Evolutionary conservation across 805 yeast species (phyloP).

Genomic region (Schwanniomyces sp.): DNA sequence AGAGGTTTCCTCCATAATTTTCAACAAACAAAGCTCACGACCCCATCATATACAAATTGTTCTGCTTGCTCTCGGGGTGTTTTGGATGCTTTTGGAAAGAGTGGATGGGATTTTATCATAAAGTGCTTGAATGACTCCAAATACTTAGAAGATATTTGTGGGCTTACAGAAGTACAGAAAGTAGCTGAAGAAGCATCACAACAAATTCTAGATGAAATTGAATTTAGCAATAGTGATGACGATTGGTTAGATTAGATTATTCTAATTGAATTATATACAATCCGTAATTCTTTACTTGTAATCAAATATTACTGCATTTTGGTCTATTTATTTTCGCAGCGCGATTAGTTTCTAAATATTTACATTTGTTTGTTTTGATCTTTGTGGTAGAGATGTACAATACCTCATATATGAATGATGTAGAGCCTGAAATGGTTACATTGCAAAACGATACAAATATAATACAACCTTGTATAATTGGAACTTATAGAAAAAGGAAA

Average conservation of each 20-base stretch:
- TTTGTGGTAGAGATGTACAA: slow-evolving; percentile 5
- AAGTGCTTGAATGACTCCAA: slow-evolving; percentile 64
- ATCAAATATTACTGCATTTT: not conserved
- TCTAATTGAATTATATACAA: not conserved
- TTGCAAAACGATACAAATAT: slow-evolving; percentile 14
- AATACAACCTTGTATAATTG: slow-evolving; percentile 11
- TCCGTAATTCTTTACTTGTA: not conserved
- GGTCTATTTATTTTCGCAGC: not conserved
- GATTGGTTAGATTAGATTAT: slow-evolving; percentile 10
- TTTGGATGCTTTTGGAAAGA: slow-evolving; percentile 44
- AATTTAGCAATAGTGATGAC: slow-evolving; percentile 30
- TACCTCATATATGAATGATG: slow-evolving; percentile 9
- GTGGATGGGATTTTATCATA: slow-evolving; percentile 82
- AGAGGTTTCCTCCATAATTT: slow-evolving; percentile 80
- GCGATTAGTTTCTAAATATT: not conserved
- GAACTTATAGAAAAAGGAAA: slow-evolving; percentile 11
- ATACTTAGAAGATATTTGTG: slow-evolving; percentile 76
- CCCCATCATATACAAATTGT: slow-evolving; percentile 76
- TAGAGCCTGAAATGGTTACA: slow-evolving; percentile 16
- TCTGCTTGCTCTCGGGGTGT: slow-evolving; percentile 81
- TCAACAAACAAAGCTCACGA: slow-evolving; percentile 59
- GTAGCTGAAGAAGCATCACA: slow-evolving; percentile 59
- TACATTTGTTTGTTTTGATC: slow-evolving; percentile 2
- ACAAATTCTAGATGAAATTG: slow-evolving; percentile 23
- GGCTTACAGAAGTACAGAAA: slow-evolving; percentile 69